Conservation (phyloP, 2,329 filamentous ascomycete genomes). For the Aureobasidium musti region DNA sequence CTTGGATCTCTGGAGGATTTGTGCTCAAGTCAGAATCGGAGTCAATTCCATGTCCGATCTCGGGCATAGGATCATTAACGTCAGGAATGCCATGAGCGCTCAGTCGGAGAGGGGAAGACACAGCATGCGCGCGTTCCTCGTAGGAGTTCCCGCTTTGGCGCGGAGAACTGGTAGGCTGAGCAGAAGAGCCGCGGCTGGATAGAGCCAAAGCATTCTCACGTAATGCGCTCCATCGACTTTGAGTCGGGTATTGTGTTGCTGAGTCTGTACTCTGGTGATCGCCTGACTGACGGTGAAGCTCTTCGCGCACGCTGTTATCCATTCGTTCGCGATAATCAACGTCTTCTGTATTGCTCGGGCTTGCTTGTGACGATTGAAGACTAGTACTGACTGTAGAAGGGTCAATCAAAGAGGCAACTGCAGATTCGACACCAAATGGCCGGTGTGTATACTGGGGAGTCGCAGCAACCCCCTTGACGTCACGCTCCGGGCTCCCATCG, state of each 20-base stretch:
- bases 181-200: constrained; percentile 9
- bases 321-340: constrained; percentile 36
- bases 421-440: constrained; percentile 75
- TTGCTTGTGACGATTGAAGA: constrained; percentile 24
- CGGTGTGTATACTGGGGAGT: constrained; percentile 77
- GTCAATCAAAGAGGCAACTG: constrained; percentile 85
- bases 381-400: constrained; percentile 68
- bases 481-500: constrained; percentile 59
- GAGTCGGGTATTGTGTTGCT: constrained; percentile 33
- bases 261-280: background rate
- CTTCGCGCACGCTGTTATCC: constrained; percentile 35
- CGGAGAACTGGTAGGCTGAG: constrained; percentile 4
- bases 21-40: constrained; percentile 69
- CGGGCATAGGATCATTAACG: constrained; percentile 70
- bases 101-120: constrained; percentile 56
- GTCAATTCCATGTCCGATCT: constrained; percentile 67
- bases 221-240: constrained; percentile 44
- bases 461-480: constrained; percentile 68
- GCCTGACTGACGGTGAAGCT: constrained; percentile 30
- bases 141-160: constrained; percentile 7
- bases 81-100: constrained; percentile 70
- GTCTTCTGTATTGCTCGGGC: background rate
- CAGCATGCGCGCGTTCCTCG: constrained; percentile 30
- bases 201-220: constrained; percentile 43
- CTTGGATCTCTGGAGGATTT: constrained; percentile 58